Conservation (phyloP, 2,329 filamentous ascomycete genomes). For the Teratosphaeria pseudoeucalypti region DNA sequence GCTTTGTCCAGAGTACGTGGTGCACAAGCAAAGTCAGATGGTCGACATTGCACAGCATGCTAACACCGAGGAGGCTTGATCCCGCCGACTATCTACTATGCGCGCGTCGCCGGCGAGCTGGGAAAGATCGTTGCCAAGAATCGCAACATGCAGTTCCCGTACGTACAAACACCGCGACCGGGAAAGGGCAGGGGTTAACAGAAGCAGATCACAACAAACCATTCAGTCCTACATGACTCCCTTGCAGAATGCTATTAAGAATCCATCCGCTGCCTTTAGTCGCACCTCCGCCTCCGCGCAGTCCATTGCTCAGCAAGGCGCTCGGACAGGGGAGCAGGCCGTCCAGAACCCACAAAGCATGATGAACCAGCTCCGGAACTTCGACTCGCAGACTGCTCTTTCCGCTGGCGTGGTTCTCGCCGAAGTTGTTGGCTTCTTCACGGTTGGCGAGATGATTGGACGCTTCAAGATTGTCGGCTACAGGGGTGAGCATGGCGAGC, state of each 20-base stretch:
- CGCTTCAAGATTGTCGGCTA: conserved; percentile 93
- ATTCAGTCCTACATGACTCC: conserved; percentile 83
- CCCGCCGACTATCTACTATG: conserved; percentile 84
- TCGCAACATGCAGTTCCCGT: conserved; percentile 93
- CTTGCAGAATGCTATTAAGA: conserved; percentile 58
- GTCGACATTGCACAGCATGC: neutral
- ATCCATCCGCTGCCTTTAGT: conserved; percentile 50
- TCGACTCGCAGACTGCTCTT: conserved; percentile 60
- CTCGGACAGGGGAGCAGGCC: conserved; percentile 34
- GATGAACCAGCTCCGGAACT: conserved; percentile 53
- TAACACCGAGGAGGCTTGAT: conserved; percentile 55
- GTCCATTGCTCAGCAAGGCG: conserved; percentile 25
- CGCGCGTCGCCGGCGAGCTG: conserved; percentile 77
- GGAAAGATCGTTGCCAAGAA: conserved; percentile 75
- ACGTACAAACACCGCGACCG: conserved; percentile 35
- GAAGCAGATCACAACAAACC: conserved; percentile 59
- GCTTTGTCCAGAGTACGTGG: conserved; percentile 77
- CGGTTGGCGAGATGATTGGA: conserved; percentile 92
- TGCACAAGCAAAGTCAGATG: neutral
- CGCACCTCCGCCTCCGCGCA: conserved; percentile 25
- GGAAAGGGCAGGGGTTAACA: conserved; percentile 7
- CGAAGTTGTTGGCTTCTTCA: conserved; percentile 94
- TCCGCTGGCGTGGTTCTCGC: conserved; percentile 68
- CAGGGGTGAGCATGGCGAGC: conserved; percentile 26
- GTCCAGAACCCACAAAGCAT: conserved; percentile 46